These are phyloP conservation scores for Astragalus glycyphyllos DNA, from an alignment of 306 rosid genomes.

Conservation along the genomic window DNA sequence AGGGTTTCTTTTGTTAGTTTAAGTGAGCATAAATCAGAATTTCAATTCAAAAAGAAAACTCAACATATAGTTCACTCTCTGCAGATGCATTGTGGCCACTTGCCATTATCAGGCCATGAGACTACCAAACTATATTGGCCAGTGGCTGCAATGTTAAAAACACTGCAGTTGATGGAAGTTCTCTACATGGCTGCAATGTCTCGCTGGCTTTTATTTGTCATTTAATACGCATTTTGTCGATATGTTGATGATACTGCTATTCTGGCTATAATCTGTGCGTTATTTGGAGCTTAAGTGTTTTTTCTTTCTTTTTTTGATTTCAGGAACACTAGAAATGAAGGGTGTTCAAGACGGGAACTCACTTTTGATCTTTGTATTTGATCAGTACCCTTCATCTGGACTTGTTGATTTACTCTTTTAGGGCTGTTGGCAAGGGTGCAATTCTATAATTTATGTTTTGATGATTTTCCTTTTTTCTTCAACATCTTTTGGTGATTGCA, in stretches of 20 bases:
- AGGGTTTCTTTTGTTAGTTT: no score
- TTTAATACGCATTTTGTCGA: not conserved
- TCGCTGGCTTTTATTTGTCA: not conserved
- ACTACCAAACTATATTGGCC: not conserved
- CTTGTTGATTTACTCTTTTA: not conserved
- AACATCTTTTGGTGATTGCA: not conserved
- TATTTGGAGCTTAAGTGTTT: not conserved
- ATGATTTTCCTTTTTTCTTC: constrained; percentile 3
- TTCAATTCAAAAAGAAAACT: no score
- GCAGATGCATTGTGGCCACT: no score
- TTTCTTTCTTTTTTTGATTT: not conserved
- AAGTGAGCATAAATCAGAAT: no score
- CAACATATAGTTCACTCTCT: no score
- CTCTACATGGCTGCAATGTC: not conserved
- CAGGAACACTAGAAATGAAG: constrained; percentile 37
- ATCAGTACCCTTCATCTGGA: not conserved
- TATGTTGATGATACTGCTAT: constrained; percentile 7
- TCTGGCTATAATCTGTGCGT: not conserved
- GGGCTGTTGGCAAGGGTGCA: constrained; percentile 19
- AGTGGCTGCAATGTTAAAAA: not conserved
- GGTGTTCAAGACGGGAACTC: constrained; percentile 21
- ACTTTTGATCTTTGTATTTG: constrained; percentile 38
- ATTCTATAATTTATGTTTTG: not conserved
- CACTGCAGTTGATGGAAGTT: not conserved
- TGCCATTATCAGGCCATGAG: no score